Evolutionary conservation across 805 yeast species (phyloP), one percentile per base, ranked within the genome.

Genomic region (Hanseniaspora pseudoguilliermondii): DNA sequence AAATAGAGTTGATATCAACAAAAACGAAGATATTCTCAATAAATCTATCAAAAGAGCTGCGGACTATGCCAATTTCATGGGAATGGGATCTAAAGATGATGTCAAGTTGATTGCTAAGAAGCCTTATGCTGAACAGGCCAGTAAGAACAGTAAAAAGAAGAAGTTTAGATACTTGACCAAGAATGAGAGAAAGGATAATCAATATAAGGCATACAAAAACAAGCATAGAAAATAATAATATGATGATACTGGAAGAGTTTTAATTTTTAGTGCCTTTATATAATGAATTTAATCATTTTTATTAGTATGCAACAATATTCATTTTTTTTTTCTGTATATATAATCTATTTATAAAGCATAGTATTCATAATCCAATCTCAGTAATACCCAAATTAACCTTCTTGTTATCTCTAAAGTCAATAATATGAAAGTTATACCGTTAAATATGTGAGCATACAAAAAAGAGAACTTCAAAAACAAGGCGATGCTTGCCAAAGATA

Each of bases 101-200:
- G 63, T 63, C 10, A 63, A 60, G 20, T 60, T 64, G 27, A 63
- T 64, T 47, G 58, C 59, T n/a, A 53, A 46, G 35, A 39, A 53
- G 23, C 13, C 50, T 18, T 53, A 53, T 16, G 42, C 41, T 29
- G 56, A 53, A 16, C 56, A 53, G 23, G 62, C 62, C 36, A 61
- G 63, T 23, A 65, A 63, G 9, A 43, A 34, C 16, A 50, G 51
- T 46, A 63, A 61, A 58, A 78, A 83, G 77, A 83, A 81, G 76
- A 90, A 90, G 76, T 89, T 89, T 65, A 80, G 96, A 70, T 91
- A 90, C 63, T 75, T 90, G 67, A 79, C 93, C 50, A 87, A 88
- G 68, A 71, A 75, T 29, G 96, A 89, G 70, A 79, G 97, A 69
- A 81, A 72, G 62, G 69, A 68, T 21, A 79, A 80, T 58, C 77